These are phyloP conservation scores for Dissophora globulifera DNA, from an alignment of 192 early-diverging fungal genomes.

Conservation along the genomic window DNA sequence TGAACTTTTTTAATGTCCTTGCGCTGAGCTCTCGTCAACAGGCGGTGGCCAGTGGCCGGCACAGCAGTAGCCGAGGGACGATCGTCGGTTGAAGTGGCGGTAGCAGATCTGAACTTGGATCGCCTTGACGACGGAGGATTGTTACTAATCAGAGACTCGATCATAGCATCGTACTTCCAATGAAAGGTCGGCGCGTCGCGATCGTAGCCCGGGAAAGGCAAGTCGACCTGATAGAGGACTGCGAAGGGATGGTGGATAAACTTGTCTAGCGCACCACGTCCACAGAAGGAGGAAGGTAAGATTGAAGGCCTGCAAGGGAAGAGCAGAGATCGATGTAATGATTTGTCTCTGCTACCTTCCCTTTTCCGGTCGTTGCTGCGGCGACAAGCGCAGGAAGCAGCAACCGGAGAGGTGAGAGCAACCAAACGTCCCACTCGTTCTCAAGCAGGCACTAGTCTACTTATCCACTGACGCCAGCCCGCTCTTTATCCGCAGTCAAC, in stretches of 20 bases:
- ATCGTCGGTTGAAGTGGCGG: neutral
- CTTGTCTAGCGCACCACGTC: slow-evolving; percentile 53
- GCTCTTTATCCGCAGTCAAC: slow-evolving; percentile 8
- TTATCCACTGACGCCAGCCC: neutral
- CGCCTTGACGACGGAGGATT: slow-evolving; percentile 35
- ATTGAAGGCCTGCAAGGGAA: slow-evolving; percentile 8
- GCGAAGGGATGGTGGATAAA: slow-evolving; percentile 65
- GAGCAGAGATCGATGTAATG: too few relatives aligned
- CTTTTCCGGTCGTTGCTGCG: too few relatives aligned
- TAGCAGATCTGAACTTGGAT: slow-evolving; percentile 8
- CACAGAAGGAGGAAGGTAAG: slow-evolving; percentile 5
- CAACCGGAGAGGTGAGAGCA: too few relatives aligned
- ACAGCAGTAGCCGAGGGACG: neutral
- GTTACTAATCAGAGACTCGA: slow-evolving; percentile 51
- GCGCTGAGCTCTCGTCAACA: slow-evolving; percentile 49
- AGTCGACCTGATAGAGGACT: slow-evolving; percentile 58
- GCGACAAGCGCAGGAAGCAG: too few relatives aligned
- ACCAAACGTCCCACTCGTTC: neutral
- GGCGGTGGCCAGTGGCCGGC: slow-evolving; percentile 14
- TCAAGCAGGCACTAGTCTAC: neutral
- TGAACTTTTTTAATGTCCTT: slow-evolving; percentile 61
- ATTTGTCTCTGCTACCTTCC: too few relatives aligned
- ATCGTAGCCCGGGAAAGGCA: slow-evolving; percentile 60
- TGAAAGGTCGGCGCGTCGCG: slow-evolving; percentile 53
- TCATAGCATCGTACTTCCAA: slow-evolving; percentile 56